These are phyloP conservation scores for Sporisorium scitamineum DNA, from an alignment of 1,284 basidiomycete genomes.

Conservation along the genomic window DNA sequence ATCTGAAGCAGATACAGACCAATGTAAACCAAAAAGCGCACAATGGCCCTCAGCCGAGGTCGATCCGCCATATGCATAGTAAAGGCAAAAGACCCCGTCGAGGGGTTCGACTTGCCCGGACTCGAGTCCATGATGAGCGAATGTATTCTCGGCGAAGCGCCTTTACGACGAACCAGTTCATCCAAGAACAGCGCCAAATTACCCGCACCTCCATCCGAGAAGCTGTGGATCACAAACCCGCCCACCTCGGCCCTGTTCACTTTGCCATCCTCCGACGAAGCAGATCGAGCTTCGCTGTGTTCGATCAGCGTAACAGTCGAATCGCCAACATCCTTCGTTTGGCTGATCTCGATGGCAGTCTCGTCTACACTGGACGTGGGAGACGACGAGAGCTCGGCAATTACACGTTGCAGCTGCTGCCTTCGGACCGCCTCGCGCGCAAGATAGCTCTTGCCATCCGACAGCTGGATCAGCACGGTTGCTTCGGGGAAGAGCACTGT, in stretches of 20 bases:
- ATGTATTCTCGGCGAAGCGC: slow-evolving; percentile 17
- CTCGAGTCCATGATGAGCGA: slow-evolving; percentile 58
- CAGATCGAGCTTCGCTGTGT: slow-evolving; percentile 24
- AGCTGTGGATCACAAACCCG: slow-evolving; percentile 49
- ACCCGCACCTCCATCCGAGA: slow-evolving; percentile 59
- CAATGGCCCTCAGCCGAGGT: slow-evolving; percentile 30
- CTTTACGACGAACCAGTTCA: slow-evolving; percentile 26
- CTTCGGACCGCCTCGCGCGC: slow-evolving; percentile 27
- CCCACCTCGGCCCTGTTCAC: not conserved
- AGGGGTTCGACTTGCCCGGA: slow-evolving; percentile 51
- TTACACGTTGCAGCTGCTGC: slow-evolving; percentile 26
- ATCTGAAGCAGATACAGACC: slow-evolving; percentile 37
- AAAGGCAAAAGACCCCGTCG: slow-evolving; percentile 50
- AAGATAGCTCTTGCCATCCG: slow-evolving; percentile 50
- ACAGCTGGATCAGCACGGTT: slow-evolving; percentile 60
- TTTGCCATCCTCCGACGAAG: slow-evolving; percentile 11
- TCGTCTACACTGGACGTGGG: not conserved
- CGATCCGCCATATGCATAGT: slow-evolving; percentile 56
- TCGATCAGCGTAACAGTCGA: slow-evolving; percentile 49
- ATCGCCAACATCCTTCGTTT: slow-evolving; percentile 38
- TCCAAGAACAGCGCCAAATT: slow-evolving; percentile 51
- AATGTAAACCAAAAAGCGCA: slow-evolving; percentile 42
- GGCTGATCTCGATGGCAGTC: not conserved
- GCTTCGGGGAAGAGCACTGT: slow-evolving; percentile 56
- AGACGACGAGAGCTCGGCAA: slow-evolving; percentile 23